Evolutionary conservation across 176 grass and related monocot species (phyloP).

Genomic region (Zizania latifolia): DNA sequence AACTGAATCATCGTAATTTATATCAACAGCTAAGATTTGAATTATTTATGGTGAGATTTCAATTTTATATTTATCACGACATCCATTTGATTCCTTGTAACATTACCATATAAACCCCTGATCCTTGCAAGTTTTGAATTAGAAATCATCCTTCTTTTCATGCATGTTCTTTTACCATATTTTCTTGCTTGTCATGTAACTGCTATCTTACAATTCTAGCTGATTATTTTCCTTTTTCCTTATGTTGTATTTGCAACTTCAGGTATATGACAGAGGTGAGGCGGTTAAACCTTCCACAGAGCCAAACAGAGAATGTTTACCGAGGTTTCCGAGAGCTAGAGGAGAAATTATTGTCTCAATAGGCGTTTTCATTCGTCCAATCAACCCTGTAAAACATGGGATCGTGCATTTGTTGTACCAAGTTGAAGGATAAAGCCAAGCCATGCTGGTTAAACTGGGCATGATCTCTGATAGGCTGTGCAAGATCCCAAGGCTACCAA

Average conservation of each 20-base stretch:
- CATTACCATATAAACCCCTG: not conserved
- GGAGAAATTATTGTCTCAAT: slow-evolving; percentile 54
- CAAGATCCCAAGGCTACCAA: slow-evolving; percentile 8
- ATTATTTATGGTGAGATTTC: not conserved
- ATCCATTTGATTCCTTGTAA: not conserved
- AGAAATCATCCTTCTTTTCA: not conserved
- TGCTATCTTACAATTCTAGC: not conserved
- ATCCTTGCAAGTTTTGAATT: not conserved
- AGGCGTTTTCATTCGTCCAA: slow-evolving; percentile 5
- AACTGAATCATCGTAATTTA: not conserved
- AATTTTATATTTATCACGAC: not conserved
- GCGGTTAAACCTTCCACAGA: slow-evolving; percentile 72
- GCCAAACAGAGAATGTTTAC: slow-evolving; percentile 69
- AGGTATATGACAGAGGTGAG: slow-evolving; percentile 93
- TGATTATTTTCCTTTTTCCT: too few species aligned
- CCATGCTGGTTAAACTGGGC: slow-evolving; percentile 19
- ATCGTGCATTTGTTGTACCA: slow-evolving; percentile 29
- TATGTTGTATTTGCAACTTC: slow-evolving; percentile 26
- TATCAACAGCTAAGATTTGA: not conserved
- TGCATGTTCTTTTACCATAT: not conserved
- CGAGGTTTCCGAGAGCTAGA: slow-evolving; percentile 81
- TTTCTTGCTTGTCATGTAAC: not conserved
- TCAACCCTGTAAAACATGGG: slow-evolving; percentile 6
- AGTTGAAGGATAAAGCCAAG: slow-evolving; percentile 25
- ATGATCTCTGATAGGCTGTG: not conserved